A percentile compares a stretch with the other conserved stretches of the same genome.
phyloP scores from a whole-genome alignment of 257 asterid species.

The Henckelia pumila region DNA sequence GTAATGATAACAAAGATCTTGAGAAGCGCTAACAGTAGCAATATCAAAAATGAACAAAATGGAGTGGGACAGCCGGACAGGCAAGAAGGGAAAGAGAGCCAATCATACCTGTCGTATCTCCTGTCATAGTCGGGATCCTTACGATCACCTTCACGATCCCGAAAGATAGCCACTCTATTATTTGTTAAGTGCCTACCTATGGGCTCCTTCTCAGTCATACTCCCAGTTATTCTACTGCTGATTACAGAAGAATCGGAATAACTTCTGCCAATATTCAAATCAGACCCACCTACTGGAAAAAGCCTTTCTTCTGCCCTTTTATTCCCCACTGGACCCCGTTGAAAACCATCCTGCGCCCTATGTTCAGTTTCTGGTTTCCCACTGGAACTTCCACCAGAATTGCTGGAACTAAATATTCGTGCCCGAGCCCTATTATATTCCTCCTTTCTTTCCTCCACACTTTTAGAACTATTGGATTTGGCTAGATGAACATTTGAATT shows the following conservation, averaged over 20 bases:
- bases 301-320: constrained; percentile 56
- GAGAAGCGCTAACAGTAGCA: neutral
- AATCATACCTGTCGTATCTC: constrained; percentile 77
- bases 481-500: constrained; percentile 44
- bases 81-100: neutral
- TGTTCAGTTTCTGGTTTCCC: constrained; percentile 59
- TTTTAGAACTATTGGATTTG: constrained; percentile 70
- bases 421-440: constrained; percentile 97
- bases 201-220: constrained; percentile 77
- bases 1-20: neutral
- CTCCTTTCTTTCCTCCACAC: constrained; percentile 97
- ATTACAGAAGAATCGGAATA: constrained; percentile 61
- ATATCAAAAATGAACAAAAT: neutral
- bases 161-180: constrained; percentile 86
- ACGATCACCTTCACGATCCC: constrained; percentile 92
- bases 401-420: constrained; percentile 81
- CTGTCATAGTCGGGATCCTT: constrained; percentile 96
- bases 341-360: constrained; percentile 57
- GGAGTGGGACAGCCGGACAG: neutral
- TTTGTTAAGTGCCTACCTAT: constrained; percentile 55
- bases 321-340: constrained; percentile 47
- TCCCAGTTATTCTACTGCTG: constrained; percentile 71
- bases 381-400: constrained; percentile 50
- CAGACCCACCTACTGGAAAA: constrained; percentile 42
- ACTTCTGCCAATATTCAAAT: constrained; percentile 51